These are phyloP conservation scores for Eucalyptus shirleyi DNA, from an alignment of 345 rosid genomes.

Conservation along the genomic window DNA sequence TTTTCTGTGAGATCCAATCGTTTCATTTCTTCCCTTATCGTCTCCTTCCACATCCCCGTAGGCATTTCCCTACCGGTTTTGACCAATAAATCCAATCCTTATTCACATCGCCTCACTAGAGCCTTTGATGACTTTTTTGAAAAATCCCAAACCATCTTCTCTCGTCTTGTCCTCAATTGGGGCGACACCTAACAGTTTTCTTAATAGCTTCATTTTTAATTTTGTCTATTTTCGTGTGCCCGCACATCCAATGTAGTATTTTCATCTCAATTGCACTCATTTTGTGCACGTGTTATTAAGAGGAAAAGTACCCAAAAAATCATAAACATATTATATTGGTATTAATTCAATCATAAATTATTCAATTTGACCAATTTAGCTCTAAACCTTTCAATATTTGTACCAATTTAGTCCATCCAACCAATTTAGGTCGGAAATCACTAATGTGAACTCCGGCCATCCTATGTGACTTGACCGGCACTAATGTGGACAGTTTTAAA, in stretches of 20 bases:
- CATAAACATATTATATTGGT: accelerated
- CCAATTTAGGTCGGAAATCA: accelerated
- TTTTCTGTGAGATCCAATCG: not conserved
- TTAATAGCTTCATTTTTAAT: not conserved
- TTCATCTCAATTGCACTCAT: not conserved
- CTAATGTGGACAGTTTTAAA: not conserved
- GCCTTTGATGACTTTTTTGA: not conserved
- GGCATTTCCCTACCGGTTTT: not conserved
- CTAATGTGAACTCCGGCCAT: accelerated
- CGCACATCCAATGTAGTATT: not conserved
- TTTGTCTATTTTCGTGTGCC: not conserved
- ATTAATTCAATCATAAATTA: accelerated
- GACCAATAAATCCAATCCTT: not conserved
- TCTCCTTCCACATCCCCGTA: not conserved
- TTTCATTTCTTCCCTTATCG: not conserved
- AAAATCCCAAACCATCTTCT: not conserved
- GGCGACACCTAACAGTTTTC: not conserved
- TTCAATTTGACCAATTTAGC: too few relatives aligned
- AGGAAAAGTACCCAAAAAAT: too few relatives aligned
- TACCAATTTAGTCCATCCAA: accelerated
- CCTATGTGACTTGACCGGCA: accelerated
- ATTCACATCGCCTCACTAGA: not conserved
- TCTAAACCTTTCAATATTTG: accelerated
- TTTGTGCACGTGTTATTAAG: too few relatives aligned
- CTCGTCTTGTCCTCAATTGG: not conserved